Evolutionary conservation across 2,329 filamentous ascomycete genomes (phyloP).

Genomic region (Fusarium cyanostomum): DNA sequence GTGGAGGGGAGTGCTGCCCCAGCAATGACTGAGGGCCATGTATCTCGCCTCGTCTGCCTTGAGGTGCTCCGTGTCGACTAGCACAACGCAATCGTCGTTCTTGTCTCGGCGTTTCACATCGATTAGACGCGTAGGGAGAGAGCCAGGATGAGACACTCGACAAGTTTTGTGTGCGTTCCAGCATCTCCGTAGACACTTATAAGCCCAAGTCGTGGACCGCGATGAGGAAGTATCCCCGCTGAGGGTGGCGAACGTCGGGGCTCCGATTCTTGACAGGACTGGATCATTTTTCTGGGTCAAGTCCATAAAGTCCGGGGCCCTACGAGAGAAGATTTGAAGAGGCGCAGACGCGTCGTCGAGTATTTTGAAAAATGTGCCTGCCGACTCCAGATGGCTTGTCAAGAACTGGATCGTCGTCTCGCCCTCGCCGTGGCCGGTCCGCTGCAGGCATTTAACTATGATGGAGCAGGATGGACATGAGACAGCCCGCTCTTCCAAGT

Average conservation of each 20-base stretch:
- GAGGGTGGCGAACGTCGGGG: background rate
- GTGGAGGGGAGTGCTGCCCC: background rate
- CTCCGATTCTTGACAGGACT: background rate
- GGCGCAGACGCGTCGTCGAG: background rate
- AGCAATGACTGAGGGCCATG: constrained; percentile 2
- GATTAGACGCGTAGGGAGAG: background rate
- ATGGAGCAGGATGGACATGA: background rate
- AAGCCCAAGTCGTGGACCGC: background rate
- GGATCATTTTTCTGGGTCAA: too few species aligned
- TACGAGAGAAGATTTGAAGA: background rate
- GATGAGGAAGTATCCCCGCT: background rate
- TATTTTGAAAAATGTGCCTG: background rate
- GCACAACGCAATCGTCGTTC: background rate
- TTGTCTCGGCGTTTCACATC: background rate
- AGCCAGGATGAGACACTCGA: background rate
- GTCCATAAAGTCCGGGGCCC: too few species aligned
- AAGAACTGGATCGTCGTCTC: background rate
- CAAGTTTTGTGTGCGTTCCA: background rate
- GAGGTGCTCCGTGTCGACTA: background rate
- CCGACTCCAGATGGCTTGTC: background rate
- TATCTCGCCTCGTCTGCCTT: background rate
- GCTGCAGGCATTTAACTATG: background rate
- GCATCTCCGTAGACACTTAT: background rate
- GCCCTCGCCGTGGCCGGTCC: background rate
- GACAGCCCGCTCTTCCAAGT: background rate